Conservation (phyloP, 257 asterid genomes). For the Linaria vulgaris region DNA sequence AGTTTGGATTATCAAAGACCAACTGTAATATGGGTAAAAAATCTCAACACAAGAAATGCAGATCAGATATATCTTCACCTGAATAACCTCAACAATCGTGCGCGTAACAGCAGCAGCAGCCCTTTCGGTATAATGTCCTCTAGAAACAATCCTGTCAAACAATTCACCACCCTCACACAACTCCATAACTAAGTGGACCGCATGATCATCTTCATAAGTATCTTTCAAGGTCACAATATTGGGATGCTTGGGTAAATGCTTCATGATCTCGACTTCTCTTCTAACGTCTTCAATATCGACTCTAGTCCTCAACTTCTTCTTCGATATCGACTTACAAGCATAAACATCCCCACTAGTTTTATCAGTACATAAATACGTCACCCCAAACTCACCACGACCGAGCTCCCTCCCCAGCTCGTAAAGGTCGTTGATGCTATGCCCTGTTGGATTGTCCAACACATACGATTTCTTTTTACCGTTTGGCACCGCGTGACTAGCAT, state of each 20-base stretch:
- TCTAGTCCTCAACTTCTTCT: constrained; percentile 57
- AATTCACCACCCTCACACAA: constrained; percentile 66
- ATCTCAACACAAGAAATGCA: constrained; percentile 13
- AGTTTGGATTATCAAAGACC: neutral
- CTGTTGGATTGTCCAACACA: constrained; percentile 50
- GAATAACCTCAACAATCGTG: constrained; percentile 61
- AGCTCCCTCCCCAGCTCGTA: constrained; percentile 58
- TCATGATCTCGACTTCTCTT: constrained; percentile 65
- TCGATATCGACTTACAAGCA: constrained; percentile 62
- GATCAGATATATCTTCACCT: constrained; percentile 35
- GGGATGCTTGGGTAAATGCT: constrained; percentile 52
- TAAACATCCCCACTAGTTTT: constrained; percentile 37
- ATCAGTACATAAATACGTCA: constrained; percentile 56
- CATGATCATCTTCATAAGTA: constrained; percentile 55
- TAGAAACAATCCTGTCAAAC: constrained; percentile 59
- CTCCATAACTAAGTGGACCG: constrained; percentile 65
- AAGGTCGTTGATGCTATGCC: constrained; percentile 41
- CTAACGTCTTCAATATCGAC: constrained; percentile 64
- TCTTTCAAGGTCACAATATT: constrained; percentile 61
- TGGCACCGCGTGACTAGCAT: constrained; percentile 20
- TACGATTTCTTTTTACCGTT: constrained; percentile 38
- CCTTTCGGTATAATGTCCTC: constrained; percentile 62
- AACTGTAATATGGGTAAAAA: constrained; percentile 3
- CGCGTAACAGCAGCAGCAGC: constrained; percentile 58
- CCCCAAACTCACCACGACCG: constrained; percentile 59